Percentiles rank a stretch among this genome's conserved stretches.
phyloP scores from a whole-genome alignment of 1,284 basidiomycete species.

The Pisolithus thermaeus region DNA sequence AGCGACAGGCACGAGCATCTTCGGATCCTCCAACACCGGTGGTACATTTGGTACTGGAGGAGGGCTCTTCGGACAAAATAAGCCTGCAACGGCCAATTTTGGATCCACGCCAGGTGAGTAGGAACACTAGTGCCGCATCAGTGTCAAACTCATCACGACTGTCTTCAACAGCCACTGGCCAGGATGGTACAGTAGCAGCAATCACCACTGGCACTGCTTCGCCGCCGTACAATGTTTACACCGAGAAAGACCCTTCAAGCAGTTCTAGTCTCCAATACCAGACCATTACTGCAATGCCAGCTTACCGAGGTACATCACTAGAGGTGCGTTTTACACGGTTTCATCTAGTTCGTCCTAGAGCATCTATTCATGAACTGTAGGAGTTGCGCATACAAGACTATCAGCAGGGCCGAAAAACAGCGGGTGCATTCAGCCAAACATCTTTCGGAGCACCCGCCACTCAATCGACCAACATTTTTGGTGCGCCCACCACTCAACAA shows the following conservation, averaged over 20 bases:
- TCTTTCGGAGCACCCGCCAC: conserved; percentile 24
- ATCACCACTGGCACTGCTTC: conserved; percentile 62
- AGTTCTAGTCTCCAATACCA: conserved; percentile 56
- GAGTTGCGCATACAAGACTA: conserved; percentile 75
- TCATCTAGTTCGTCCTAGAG: not conserved
- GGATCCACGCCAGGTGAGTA: conserved; percentile 36
- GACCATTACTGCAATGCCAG: conserved; percentile 66
- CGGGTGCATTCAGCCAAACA: conserved; percentile 43
- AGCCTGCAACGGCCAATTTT: conserved; percentile 42
- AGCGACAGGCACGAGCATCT: conserved; percentile 35
- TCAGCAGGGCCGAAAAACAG: conserved; percentile 67
- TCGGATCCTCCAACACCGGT: conserved; percentile 34
- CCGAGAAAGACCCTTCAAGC: conserved; percentile 53
- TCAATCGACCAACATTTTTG: conserved; percentile 34
- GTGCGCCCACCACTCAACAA: conserved; percentile 28
- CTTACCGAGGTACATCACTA: conserved; percentile 64
- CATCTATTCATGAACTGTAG: conserved; percentile 30
- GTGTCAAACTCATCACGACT: conserved; percentile 9
- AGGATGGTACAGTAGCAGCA: conserved; percentile 33
- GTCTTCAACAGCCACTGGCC: conserved; percentile 21
- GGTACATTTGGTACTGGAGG: conserved; percentile 39
- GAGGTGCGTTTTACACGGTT: conserved; percentile 42
- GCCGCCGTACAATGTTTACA: conserved; percentile 47
- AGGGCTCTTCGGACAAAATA: conserved; percentile 43
- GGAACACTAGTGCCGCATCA: not conserved